phyloP scores from a whole-genome alignment of 2,329 filamentous ascomycete species.

The Hortaea werneckii region DNA sequence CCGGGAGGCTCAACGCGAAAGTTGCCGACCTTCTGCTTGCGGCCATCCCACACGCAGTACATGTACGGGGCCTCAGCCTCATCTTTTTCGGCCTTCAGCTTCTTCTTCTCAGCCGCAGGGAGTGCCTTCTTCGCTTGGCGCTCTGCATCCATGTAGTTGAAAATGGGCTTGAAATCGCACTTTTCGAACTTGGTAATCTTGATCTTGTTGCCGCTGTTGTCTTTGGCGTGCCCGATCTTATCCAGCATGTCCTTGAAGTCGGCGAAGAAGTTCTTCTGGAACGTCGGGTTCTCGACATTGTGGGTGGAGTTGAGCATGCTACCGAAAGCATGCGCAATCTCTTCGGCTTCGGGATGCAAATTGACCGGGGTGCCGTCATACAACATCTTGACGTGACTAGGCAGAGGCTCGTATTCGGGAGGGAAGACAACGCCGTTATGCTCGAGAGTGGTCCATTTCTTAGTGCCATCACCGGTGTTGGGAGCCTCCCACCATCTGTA shows the following conservation, averaged over 20 bases:
- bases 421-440: conserved; percentile 96
- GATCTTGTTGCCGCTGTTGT: conserved; percentile 69
- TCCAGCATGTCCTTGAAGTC: conserved; percentile 81
- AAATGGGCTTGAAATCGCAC: conserved; percentile 86
- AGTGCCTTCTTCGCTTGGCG: conserved; percentile 71
- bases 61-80: conserved; percentile 71
- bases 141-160: conserved; percentile 74
- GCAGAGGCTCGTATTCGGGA: conserved; percentile 80
- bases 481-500: conserved; percentile 92
- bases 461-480: conserved; percentile 78
- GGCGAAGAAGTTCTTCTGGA: conserved; percentile 91
- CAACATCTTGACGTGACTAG: conserved; percentile 71
- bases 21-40: conserved; percentile 97
- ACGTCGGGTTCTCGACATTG: conserved; percentile 85
- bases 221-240: conserved; percentile 75
- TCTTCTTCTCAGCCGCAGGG: conserved; percentile 77
- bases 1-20: conserved; percentile 94
- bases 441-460: conserved; percentile 91
- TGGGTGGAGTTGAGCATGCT: conserved; percentile 86
- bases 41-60: conserved; percentile 86
- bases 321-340: conserved; percentile 87
- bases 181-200: conserved; percentile 82
- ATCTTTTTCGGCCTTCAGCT: conserved; percentile 78
- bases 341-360: conserved; percentile 80
- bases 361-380: conserved; percentile 76